Evolutionary conservation across 768 basidiomycete species (phyloP), one percentile per base, ranked within the genome.

Genomic region (Suillus fuscotomentosus): DNA sequence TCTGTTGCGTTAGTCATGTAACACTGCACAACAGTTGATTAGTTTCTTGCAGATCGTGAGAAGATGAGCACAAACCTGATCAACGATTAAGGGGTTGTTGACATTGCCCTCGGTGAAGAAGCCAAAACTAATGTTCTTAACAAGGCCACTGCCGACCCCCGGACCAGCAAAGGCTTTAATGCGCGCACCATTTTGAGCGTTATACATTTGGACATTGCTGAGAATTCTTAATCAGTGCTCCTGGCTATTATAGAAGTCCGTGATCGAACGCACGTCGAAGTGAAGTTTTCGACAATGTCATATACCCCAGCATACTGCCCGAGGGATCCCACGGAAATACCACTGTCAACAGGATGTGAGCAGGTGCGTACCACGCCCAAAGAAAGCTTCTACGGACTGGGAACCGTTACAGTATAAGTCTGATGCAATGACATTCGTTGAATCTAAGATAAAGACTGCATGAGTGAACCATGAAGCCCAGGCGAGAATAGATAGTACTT

Each of bases 401-500:
- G 83, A 82, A n/a, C 85, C 84, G 45, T 82, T 86, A 69, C 88
- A 90, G 64, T 81, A 75, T 31, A 88, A 76, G 69, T 87, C 84
- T 22, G 81, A 77, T 4, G 88, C 86, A 11, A 83, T 69, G 62
- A 87, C 79, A 68, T 87, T 84, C 0, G 88, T 88, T 0, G 87
- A 73, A 67, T 84, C 74, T 79, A 45, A 1, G 47, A 22, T 31
- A 8, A 9, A 42, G 60, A 3, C 42, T 9, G 14, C 20, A 34
- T 27, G 20, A 36, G 2, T 8, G 41, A 10, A 22, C 54, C 17
- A 34, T 42, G 2, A 3, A 50, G 38, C 7, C 50, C 9, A 20
- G 31, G 6, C 17, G 17, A 42, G 47, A 10, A 31, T 8, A 31
- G 20, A 34, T 63, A 75, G 59, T 69, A 81, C 83, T 82, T 2